These are phyloP conservation scores for Cercospora nicotianae DNA, from an alignment of 2,329 filamentous ascomycete genomes.

Conservation along the genomic window DNA sequence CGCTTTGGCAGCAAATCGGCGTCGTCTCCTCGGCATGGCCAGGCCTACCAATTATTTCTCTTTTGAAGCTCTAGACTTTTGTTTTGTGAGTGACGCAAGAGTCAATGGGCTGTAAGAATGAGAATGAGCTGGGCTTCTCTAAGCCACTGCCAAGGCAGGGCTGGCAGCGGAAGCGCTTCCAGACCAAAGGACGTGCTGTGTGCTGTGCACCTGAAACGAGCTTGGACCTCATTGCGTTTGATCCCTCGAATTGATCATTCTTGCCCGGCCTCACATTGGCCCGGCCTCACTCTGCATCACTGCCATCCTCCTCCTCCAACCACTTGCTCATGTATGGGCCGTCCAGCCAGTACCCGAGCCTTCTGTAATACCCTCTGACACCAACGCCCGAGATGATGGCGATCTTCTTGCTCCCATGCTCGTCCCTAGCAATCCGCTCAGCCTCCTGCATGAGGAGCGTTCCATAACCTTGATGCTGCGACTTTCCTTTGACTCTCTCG, in stretches of 20 bases:
- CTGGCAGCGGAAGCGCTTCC: not conserved
- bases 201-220: not conserved
- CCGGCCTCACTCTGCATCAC: conserved; percentile 33
- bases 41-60: not conserved
- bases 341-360: conserved; percentile 89
- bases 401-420: conserved; percentile 91
- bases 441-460: conserved; percentile 97
- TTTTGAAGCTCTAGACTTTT: not conserved
- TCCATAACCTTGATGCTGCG: conserved; percentile 97
- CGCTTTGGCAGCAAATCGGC: not conserved
- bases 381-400: conserved; percentile 98
- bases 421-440: conserved; percentile 88
- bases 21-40: not conserved
- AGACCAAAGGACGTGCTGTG: not conserved
- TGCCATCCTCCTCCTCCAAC: conserved; percentile 35
- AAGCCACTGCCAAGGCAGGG: not conserved
- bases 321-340: conserved; percentile 67
- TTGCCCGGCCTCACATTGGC: conserved; percentile 25
- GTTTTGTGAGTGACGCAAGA: not conserved
- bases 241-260: not conserved
- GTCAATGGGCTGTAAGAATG: not conserved
- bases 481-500: conserved; percentile 90
- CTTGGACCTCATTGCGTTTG: not conserved
- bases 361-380: conserved; percentile 90
- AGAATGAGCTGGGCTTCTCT: not conserved